Evolutionary conservation across 2,329 filamentous ascomycete species (phyloP).

Genomic region (Juglanconis juglandina): DNA sequence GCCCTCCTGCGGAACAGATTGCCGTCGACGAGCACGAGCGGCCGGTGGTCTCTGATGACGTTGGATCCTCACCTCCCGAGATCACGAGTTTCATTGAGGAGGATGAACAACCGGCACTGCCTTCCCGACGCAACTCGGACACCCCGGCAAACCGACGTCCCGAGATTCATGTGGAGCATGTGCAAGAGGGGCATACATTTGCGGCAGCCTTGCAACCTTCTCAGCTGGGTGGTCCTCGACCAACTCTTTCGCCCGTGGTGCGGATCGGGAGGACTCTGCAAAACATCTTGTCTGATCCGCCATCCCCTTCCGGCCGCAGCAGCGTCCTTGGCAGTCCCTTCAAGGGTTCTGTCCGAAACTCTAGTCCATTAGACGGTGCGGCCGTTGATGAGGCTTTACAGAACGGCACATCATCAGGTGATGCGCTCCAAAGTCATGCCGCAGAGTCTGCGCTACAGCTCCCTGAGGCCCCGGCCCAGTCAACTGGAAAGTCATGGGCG

Average conservation of each 20-base stretch:
- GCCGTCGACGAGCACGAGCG: neutral
- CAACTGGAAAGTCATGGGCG: conserved; percentile 25
- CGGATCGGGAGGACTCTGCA: conserved; percentile 54
- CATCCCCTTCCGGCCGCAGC: conserved; percentile 51
- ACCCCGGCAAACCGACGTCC: conserved; percentile 11
- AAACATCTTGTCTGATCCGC: conserved; percentile 56
- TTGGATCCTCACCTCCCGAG: conserved; percentile 17
- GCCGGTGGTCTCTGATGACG: conserved; percentile 2
- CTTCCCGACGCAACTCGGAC: conserved; percentile 21
- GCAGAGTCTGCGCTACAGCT: conserved; percentile 1
- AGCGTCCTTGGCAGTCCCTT: conserved; percentile 55
- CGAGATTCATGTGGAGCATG: conserved; percentile 7
- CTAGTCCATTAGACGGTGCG: conserved; percentile 24
- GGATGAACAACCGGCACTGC: neutral
- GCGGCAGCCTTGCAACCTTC: conserved; percentile 22
- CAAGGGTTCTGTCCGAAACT: conserved; percentile 34
- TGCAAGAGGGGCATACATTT: conserved; percentile 6
- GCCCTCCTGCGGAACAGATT: neutral
- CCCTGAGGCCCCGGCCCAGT: conserved; percentile 6
- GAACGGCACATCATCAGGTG: conserved; percentile 1
- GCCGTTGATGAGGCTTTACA: conserved; percentile 21
- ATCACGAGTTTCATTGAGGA: conserved; percentile 12
- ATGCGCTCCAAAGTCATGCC: conserved; percentile 2
- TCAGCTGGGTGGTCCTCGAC: conserved; percentile 32
- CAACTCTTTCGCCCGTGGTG: conserved; percentile 55